phyloP scores from a whole-genome alignment of 2,329 filamentous ascomycete genomes.

The Aspergillus versicolor region DNA sequence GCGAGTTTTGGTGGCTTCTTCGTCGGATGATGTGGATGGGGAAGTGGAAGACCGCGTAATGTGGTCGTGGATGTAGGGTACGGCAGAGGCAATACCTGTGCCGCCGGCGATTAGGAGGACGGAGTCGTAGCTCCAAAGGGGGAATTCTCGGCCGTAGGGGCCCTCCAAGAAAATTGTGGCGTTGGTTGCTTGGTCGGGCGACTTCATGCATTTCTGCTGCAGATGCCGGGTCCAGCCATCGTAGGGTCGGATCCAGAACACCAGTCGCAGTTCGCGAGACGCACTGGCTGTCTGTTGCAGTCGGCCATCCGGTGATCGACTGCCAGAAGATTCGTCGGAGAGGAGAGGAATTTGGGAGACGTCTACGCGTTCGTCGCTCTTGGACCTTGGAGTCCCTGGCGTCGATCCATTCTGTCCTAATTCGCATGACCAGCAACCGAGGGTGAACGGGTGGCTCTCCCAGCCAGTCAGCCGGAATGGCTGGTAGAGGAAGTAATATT shows the following conservation, averaged over 20 bases:
- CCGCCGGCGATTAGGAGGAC: constrained; percentile 49
- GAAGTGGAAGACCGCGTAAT: constrained; percentile 17
- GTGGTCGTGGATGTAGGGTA: constrained; percentile 42
- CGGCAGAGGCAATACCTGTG: constrained; percentile 44
- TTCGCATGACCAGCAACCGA: constrained; percentile 35
- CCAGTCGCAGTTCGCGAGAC: constrained; percentile 34
- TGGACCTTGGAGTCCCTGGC: background rate
- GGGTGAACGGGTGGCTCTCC: constrained; percentile 54
- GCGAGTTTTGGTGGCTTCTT: constrained; percentile 11
- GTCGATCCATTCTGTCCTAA: background rate
- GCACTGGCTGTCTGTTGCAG: background rate
- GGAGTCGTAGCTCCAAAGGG: constrained; percentile 50
- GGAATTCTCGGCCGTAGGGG: constrained; percentile 47
- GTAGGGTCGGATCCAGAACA: constrained; percentile 53
- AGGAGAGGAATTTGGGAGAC: constrained; percentile 28
- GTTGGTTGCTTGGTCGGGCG: constrained; percentile 22
- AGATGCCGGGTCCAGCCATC: constrained; percentile 53
- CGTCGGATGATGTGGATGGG: background rate
- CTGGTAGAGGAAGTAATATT: constrained; percentile 53
- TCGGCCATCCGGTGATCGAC: background rate
- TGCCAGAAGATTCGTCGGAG: constrained; percentile 10
- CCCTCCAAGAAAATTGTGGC: constrained; percentile 50
- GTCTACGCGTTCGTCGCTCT: constrained; percentile 13
- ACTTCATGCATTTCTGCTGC: constrained; percentile 33
- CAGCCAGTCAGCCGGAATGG: constrained; percentile 46